Conservation (phyloP, 2,329 filamentous ascomycete species). For the Neonectria faginata region DNA sequence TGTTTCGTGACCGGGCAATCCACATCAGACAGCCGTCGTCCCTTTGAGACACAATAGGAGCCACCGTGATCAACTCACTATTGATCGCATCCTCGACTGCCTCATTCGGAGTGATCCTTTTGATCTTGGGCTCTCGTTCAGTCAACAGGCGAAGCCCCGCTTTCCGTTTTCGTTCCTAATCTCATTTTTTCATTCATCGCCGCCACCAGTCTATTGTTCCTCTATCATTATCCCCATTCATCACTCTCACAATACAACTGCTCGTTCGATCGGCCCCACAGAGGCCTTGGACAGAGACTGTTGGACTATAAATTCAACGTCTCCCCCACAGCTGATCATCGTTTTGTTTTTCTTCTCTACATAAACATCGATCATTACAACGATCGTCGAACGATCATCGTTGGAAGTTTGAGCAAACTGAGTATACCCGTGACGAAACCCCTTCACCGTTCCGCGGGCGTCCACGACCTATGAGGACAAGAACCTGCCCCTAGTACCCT, state of each 20-base stretch:
- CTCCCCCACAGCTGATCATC: background rate
- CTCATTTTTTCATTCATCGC: background rate
- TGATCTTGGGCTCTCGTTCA: background rate
- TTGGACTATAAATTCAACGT: conserved; percentile 6
- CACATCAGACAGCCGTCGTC: background rate
- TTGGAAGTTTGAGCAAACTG: conserved; percentile 9
- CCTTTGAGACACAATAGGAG: background rate
- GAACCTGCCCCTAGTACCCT: background rate
- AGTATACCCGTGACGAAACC: conserved; percentile 21
- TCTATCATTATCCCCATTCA: background rate
- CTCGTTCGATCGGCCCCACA: background rate
- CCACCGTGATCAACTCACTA: background rate
- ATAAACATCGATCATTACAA: background rate
- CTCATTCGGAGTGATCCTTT: background rate
- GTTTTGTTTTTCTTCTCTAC: background rate
- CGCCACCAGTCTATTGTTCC: background rate
- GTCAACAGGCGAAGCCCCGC: background rate
- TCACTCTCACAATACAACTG: background rate
- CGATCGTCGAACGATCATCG: background rate
- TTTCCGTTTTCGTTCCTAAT: background rate
- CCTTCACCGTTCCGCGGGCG: conserved; percentile 17
- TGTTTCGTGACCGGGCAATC: background rate
- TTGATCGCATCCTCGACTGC: background rate
- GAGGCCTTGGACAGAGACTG: background rate
- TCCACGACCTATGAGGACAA: background rate